phyloP scores from a whole-genome alignment of 2,329 filamentous ascomycete genomes.

The Endoconidiophora laricicola region DNA sequence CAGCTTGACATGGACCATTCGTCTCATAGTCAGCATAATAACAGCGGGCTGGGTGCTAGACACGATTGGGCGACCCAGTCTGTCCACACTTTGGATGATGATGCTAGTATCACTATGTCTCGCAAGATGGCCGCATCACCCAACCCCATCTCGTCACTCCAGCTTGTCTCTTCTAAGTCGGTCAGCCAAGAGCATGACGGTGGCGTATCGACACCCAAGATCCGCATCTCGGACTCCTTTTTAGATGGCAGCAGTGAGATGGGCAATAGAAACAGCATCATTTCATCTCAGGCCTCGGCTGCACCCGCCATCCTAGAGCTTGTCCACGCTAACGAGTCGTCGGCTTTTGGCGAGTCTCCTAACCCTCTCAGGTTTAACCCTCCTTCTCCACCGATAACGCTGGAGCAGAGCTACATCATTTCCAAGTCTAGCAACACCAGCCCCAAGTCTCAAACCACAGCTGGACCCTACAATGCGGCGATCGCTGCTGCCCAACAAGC shows the following conservation, averaged over 20 bases:
- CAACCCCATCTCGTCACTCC: constrained; percentile 25
- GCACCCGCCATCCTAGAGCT: constrained; percentile 14
- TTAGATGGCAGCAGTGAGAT: constrained; percentile 35
- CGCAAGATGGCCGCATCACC: constrained; percentile 16
- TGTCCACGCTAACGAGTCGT: background rate
- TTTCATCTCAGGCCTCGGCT: too few species aligned
- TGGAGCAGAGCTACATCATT: constrained; percentile 30
- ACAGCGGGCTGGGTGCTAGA: constrained; percentile 18
- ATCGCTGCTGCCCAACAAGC: constrained; percentile 15
- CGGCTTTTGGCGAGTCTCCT: background rate
- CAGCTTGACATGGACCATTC: constrained; percentile 52
- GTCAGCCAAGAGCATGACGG: constrained; percentile 27
- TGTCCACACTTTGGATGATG: constrained; percentile 19
- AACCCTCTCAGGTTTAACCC: constrained; percentile 14
- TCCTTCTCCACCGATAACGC: constrained; percentile 31
- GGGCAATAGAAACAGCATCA: constrained; percentile 18
- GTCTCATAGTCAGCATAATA: constrained; percentile 23
- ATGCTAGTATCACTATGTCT: background rate
- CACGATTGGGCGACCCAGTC: constrained; percentile 39
- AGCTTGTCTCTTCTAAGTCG: constrained; percentile 34
- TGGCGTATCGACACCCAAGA: constrained; percentile 16
- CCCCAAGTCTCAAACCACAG: constrained; percentile 21
- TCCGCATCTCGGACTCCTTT: constrained; percentile 24
- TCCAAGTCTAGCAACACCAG: constrained; percentile 14
- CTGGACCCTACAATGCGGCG: constrained; percentile 20